Evolutionary conservation across 805 yeast species (phyloP), one percentile per base, ranked within the genome.

Genomic region (Lipomyces chichibuensis): DNA sequence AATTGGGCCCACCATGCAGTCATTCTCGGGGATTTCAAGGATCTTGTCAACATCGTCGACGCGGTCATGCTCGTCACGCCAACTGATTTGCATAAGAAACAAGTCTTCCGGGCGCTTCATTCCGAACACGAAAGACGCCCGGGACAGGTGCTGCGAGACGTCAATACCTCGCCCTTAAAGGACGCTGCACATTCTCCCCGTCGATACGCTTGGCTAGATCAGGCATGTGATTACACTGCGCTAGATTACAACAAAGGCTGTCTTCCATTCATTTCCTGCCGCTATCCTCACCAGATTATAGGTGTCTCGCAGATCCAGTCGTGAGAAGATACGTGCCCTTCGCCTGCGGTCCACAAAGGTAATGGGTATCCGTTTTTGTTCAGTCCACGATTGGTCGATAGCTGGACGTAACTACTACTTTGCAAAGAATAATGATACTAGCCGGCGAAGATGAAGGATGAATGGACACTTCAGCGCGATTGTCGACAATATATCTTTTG

Each of bases 361-460:
- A 64, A n/a, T 0, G 67, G 62, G 23, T 20, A 64, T n/a, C 53
- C 29, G 46, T 64, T 62, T 27, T 33, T 43, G 33, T 64, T 64
- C 55, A 64, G 33, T 4, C 14, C 29, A 20, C 58, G 67, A 35
- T 43, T 43, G 60, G 56, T 64, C 61, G 32, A 64, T 46, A 32
- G 32, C 29, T 1, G 57, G 77, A 9, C 74, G 62, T 33, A 68
- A 2, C 4, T 56, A 20, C 17, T 70, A 69, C 57, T 71, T 66
- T 71, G 69, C 72, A 29, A 71, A 68, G 13, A 69, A 39, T 2
- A 71, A 59, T 8, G 73, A 69, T 5, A 25, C 57, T 25, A n/a
- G n/a, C n/a, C n/a, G 25, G 53, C 11, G 53, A 11, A n/a, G 53
- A 13, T 9, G 59, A 33, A 2, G 53, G 53, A 7, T 4, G 20